These are phyloP conservation scores for Pythium sp. DNA, from an alignment of 352 stramenopile genomes.

Conservation along the genomic window DNA sequence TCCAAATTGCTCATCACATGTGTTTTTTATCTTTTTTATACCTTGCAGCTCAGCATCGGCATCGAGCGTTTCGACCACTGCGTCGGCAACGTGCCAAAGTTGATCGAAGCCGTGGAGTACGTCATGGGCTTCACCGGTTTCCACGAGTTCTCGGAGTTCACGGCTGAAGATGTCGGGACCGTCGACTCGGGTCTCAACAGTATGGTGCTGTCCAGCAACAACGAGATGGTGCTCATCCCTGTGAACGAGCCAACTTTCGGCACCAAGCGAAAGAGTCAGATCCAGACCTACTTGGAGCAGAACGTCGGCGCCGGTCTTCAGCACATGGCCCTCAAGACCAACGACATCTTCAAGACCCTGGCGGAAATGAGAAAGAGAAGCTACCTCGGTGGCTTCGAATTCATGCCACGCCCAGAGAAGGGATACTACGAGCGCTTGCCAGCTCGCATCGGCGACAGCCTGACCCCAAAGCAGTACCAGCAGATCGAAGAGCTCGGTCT, in stretches of 20 bases:
- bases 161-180: conserved; percentile 92
- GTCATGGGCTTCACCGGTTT: conserved; percentile 81
- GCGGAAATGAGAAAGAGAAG: conserved; percentile 77
- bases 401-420: conserved; percentile 81
- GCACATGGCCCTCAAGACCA: conserved; percentile 96
- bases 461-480: conserved; percentile 89
- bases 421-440: conserved; percentile 92
- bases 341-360: conserved; percentile 95
- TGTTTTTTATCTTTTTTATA: neutral
- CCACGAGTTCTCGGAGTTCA: conserved; percentile 95
- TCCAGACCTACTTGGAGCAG: conserved; percentile 95
- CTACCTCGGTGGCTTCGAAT: conserved; percentile 75
- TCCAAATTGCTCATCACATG: neutral
- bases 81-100: conserved; percentile 90
- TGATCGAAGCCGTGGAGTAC: conserved; percentile 84
- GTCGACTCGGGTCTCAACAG: conserved; percentile 94
- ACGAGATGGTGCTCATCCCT: conserved; percentile 92
- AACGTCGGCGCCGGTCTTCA: conserved; percentile 94
- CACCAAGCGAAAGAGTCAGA: conserved; percentile 92
- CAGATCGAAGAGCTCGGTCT: conserved; percentile 91
- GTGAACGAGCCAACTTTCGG: conserved; percentile 95
- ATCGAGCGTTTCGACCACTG: conserved; percentile 87
- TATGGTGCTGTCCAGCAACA: conserved; percentile 93
- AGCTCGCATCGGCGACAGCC: conserved; percentile 63
- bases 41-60: conserved; percentile 60